These are phyloP conservation scores for Haplographium delicatum DNA, from an alignment of 495 filamentous ascomycete species.

Conservation along the genomic window DNA sequence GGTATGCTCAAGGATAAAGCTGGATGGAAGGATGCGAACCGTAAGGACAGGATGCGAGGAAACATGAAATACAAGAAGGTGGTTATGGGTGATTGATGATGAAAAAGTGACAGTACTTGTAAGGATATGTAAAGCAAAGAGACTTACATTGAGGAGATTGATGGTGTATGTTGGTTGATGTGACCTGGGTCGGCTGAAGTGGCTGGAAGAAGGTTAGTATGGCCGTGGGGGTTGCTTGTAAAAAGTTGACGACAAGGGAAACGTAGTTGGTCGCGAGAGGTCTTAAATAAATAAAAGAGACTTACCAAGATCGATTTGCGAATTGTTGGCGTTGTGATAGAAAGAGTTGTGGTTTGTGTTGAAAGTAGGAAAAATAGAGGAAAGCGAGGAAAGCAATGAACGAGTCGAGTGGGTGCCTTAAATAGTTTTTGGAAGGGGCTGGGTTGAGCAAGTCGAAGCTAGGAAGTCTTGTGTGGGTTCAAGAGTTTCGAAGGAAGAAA, in stretches of 20 bases:
- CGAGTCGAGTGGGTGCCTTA: no score
- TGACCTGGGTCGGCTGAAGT: neutral
- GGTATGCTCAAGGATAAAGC: no score
- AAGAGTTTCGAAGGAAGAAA: neutral
- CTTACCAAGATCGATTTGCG: neutral
- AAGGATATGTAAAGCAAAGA: constrained; percentile 21
- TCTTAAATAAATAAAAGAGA: neutral
- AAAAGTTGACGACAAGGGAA: neutral
- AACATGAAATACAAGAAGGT: no score
- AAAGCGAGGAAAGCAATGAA: neutral
- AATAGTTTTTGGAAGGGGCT: constrained; percentile 8
- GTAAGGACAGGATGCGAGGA: no score
- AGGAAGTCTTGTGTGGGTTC: no score
- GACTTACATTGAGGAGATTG: constrained; percentile 8
- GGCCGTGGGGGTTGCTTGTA: no score
- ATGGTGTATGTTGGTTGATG: neutral
- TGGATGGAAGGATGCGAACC: no score
- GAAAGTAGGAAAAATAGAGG: constrained; percentile 6
- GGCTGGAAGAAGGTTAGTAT: neutral
- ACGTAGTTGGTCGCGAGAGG: neutral
- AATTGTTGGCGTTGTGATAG: neutral
- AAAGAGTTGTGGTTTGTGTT: constrained; percentile 9
- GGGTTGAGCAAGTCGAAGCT: neutral
- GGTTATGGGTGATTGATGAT: no score
- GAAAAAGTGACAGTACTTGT: constrained; percentile 14